A percentile compares a stretch with the other conserved stretches of the same genome.
phyloP scores from a whole-genome alignment of 2,329 filamentous ascomycete species.

The Xylariaceae sp. region DNA sequence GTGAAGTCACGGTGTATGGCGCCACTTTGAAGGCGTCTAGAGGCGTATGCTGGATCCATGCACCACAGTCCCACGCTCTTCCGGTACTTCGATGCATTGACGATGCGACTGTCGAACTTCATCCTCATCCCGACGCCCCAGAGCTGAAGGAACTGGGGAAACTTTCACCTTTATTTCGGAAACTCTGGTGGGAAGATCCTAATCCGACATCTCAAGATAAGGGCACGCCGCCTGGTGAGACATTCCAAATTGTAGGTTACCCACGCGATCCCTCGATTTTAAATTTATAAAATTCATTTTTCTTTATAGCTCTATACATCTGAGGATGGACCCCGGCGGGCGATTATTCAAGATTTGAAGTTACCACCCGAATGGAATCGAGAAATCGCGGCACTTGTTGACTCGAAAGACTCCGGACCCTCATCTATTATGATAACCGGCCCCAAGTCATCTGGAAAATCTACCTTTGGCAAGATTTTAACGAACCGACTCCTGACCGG shows the following conservation, averaged over 20 bases:
- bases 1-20: conserved; percentile 62
- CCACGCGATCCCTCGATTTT: not conserved
- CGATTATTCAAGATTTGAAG: conserved; percentile 50
- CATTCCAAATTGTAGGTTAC: conserved; percentile 49
- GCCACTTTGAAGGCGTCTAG: conserved; percentile 53
- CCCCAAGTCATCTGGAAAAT: conserved; percentile 70
- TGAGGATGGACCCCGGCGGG: conserved; percentile 47
- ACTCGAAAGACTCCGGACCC: conserved; percentile 34
- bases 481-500: conserved; percentile 62
- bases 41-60: conserved; percentile 54
- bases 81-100: conserved; percentile 58
- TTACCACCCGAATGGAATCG: conserved; percentile 60
- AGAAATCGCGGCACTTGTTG: conserved; percentile 47
- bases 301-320: conserved; percentile 48
- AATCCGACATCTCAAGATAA: conserved; percentile 27
- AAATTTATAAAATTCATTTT: conserved; percentile 25
- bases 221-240: conserved; percentile 23
- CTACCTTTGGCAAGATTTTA: conserved; percentile 65
- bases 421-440: conserved; percentile 59
- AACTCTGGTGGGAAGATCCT: conserved; percentile 57
- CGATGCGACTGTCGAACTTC: conserved; percentile 51
- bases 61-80: conserved; percentile 65
- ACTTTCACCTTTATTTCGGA: conserved; percentile 63
- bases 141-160: conserved; percentile 51
- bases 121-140: conserved; percentile 47